These are phyloP conservation scores for Taphrina flavorubra DNA, from an alignment of 1,139 yeast species.

Conservation along the genomic window DNA sequence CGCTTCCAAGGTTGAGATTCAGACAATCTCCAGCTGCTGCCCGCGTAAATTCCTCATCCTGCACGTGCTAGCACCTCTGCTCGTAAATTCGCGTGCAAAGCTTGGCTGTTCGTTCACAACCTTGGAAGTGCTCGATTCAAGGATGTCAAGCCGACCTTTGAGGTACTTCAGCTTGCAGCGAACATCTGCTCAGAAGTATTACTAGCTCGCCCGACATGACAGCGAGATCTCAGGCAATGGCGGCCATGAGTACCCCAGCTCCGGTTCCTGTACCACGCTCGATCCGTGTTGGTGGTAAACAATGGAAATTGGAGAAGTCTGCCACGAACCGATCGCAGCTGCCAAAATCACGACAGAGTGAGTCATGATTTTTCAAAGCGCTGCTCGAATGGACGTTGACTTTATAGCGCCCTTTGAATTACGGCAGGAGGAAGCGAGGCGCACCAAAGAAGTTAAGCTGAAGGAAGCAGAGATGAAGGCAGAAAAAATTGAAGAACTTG, in stretches of 20 bases:
- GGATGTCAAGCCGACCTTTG: no score
- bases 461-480: constrained; percentile 37
- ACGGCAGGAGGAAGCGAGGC: constrained; percentile 34
- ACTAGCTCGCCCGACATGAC: constrained; percentile 15
- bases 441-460: constrained; percentile 27
- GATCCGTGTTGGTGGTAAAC: constrained; percentile 36
- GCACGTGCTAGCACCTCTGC: not conserved
- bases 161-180: not conserved
- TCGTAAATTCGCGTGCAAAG: no score
- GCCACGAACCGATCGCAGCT: constrained; percentile 37
- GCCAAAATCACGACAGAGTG: constrained; percentile 26
- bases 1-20: not conserved
- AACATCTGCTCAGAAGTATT: not conserved
- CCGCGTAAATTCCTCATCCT: not conserved
- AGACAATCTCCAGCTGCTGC: not conserved
- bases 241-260: constrained; percentile 26
- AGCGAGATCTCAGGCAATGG: constrained; percentile 33
- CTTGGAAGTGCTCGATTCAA: no score
- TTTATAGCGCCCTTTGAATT: constrained; percentile 17
- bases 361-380: not conserved
- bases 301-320: constrained; percentile 30
- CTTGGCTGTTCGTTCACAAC: no score
- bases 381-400: no score
- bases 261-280: constrained; percentile 11
- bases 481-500: constrained; percentile 29